Conservation (phyloP, 2,329 filamentous ascomycete species). For the Sclerotinia subarctica region DNA sequence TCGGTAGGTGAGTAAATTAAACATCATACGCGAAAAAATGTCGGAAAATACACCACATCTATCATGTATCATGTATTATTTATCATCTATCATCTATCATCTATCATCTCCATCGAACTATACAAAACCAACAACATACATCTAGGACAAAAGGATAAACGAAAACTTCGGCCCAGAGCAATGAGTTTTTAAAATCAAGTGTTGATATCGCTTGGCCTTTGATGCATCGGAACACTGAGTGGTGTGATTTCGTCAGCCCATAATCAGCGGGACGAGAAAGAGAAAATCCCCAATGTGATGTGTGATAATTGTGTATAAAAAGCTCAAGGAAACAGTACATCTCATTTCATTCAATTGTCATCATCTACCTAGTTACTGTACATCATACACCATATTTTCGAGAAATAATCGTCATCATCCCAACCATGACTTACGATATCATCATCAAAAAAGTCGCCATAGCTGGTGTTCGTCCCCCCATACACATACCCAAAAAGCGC, state of each 20-base stretch:
- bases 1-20: no score
- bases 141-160: not conserved
- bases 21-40: no score
- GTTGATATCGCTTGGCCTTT: not conserved
- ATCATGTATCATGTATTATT: no score
- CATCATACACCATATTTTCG: not conserved
- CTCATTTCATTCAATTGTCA: not conserved
- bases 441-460: conserved; percentile 29
- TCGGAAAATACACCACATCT: no score
- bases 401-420: not conserved
- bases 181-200: not conserved
- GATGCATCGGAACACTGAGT: conserved; percentile 6
- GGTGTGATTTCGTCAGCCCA: conserved; percentile 14
- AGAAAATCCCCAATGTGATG: not conserved
- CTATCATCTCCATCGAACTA: not conserved
- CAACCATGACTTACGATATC: conserved; percentile 28
- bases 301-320: not conserved
- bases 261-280: not conserved
- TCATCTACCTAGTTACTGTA: no score
- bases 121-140: not conserved
- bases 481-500: not conserved
- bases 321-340: not conserved
- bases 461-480: conserved; percentile 26
- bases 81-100: no score
- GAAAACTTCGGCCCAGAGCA: not conserved